Conservation (phyloP, 352 stramenopile species). For the Globisporangium middletonii region DNA sequence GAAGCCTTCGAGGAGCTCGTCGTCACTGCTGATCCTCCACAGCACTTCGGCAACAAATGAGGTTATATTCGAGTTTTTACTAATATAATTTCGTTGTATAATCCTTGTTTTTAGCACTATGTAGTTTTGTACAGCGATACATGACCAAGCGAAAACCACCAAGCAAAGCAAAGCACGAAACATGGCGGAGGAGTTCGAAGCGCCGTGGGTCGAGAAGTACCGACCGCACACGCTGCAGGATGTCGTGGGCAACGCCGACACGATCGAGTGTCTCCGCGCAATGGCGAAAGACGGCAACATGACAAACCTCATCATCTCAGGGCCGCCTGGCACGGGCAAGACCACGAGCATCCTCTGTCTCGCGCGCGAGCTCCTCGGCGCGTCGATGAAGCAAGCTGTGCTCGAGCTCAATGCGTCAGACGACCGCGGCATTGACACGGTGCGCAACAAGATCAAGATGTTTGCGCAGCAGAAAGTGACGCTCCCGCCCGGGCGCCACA, state of each 20-base stretch:
- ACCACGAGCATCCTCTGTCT: conserved; percentile 92
- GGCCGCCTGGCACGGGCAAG: conserved; percentile 91
- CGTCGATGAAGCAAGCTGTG: conserved; percentile 85
- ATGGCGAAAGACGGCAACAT: conserved; percentile 97
- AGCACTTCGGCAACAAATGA: too few relatives aligned
- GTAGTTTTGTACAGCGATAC: too few relatives aligned
- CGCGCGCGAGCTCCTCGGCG: conserved; percentile 83
- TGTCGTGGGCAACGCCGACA: conserved; percentile 98
- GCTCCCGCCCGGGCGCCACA: conserved; percentile 89
- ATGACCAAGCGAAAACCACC: background rate
- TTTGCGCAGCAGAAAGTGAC: conserved; percentile 99
- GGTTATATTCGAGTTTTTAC: too few relatives aligned
- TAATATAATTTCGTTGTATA: too few relatives aligned
- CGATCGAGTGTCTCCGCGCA: conserved; percentile 90
- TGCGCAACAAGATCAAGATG: conserved; percentile 98
- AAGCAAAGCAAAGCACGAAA: background rate
- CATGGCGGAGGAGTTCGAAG: conserved; percentile 81
- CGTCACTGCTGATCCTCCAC: too few relatives aligned
- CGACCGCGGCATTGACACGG: conserved; percentile 86
- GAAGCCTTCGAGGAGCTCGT: conserved; percentile 8
- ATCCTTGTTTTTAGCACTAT: too few relatives aligned
- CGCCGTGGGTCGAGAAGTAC: conserved; percentile 99
- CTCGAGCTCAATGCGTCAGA: conserved; percentile 99
- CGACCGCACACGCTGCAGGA: conserved; percentile 87
- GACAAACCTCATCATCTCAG: conserved; percentile 97